Base-by-base conservation (phyloP, 176 grass and related monocot genomes). In the Hsuehochloa calcarea region DNA sequence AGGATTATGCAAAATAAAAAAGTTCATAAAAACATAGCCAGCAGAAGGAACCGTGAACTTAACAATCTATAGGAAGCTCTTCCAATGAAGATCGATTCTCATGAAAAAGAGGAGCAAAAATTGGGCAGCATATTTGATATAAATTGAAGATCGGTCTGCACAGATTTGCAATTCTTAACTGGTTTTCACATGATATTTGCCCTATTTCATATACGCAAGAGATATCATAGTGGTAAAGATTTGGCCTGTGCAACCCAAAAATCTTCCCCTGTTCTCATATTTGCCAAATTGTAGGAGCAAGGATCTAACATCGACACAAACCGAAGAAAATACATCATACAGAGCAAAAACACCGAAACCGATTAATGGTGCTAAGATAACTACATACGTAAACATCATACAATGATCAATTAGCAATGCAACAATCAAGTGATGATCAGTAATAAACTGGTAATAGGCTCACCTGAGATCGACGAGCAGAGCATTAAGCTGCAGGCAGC, bases 401-500 rank as follows among this genome's bases (percentile, higher is more conserved):
- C 22, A 40, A 35, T 22, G 54, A 56, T 56, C 44, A 46, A 46
- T 56, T 22, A 56, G 54, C 20, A 56, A 22, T 22, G 20, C 2
- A 60, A 8, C 61, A 60, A 68, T 1, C 22, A 26, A 80, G 6
- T 14, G 39, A 66, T 5, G 46, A 22, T 5, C 0, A 22, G 12
- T 7, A 38, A 20, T 31, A 51, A 65, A 50, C 16, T 4, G 61
- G 35, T 35, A 20, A 11, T 17, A 2, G 5, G 12, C 46, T 56
- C 74, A 87, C 85, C 89, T 10, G 89, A 80, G 62, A 69, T 45
- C 50, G 75, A 80, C 12, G 49, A 80, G 2, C 56, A 82, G 68
- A 79, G 41, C 49, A 80, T 15, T 19, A 90, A 60, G 80, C 31
- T 13, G 80, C 59, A 90, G 40, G 89, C 80, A 2, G 61, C 2